A percentile compares a stretch with the other conserved stretches of the same genome.
These are phyloP conservation scores for Colletotrichum caudatum DNA, from an alignment of 2,329 filamentous ascomycete species.

Conservation along the genomic window DNA sequence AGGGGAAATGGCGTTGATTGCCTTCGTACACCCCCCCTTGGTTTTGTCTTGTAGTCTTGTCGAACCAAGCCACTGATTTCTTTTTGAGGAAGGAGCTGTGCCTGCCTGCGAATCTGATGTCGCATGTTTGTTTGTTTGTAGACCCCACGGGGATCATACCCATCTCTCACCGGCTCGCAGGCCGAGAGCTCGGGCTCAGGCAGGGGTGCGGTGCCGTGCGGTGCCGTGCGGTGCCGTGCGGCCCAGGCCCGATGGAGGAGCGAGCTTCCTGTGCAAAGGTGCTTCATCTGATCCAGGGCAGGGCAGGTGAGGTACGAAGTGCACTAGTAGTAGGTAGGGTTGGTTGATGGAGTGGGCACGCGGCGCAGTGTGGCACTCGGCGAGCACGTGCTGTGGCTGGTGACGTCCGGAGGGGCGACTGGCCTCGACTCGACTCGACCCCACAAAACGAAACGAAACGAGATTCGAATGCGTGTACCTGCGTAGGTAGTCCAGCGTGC, in stretches of 20 bases:
- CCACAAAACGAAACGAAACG: not conserved
- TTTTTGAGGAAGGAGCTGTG: too few relatives aligned
- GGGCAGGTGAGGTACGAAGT: not conserved
- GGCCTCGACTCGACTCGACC: not conserved
- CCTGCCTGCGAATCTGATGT: not conserved
- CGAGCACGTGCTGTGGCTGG: not conserved
- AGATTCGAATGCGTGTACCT: too few relatives aligned
- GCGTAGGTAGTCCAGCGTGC: too few relatives aligned
- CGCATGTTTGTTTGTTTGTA: not conserved
- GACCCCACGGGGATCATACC: not conserved
- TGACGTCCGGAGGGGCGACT: not conserved
- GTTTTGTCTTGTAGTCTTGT: not conserved
- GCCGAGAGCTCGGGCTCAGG: constrained; percentile 12
- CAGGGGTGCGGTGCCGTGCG: too few relatives aligned
- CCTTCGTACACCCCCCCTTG: not conserved
- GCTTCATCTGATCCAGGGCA: not conserved
- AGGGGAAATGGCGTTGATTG: not conserved
- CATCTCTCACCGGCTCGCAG: not conserved
- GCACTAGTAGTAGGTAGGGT: too few relatives aligned
- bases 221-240: not conserved
- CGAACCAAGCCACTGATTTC: not conserved
- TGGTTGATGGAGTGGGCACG: too few relatives aligned
- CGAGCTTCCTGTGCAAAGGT: not conserved
- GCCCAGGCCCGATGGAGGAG: constrained; percentile 19
- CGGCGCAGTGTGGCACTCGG: not conserved